These are phyloP conservation scores for Helotiales sp. DNA, from an alignment of 2,329 filamentous ascomycete species.

Conservation along the genomic window DNA sequence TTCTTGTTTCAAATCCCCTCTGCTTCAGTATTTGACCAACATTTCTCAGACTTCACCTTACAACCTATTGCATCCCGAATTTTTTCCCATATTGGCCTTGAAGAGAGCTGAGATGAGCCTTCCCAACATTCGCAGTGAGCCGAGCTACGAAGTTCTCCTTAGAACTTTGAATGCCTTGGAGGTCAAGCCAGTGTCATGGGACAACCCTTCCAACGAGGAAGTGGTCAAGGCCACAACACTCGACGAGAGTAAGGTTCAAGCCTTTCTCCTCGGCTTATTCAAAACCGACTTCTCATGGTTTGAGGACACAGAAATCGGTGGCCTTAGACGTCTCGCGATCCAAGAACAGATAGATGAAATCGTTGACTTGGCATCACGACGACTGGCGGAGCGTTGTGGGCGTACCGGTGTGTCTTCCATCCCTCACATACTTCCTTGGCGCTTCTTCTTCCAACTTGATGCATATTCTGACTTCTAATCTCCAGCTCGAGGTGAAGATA, in stretches of 20 bases:
- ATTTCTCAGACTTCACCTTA: background rate
- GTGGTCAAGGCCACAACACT: slow-evolving; percentile 24
- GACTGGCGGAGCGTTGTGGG: slow-evolving; percentile 84
- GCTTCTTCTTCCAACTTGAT: background rate
- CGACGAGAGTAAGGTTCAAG: slow-evolving; percentile 53
- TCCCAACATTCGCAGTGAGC: slow-evolving; percentile 71
- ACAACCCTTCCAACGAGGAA: background rate
- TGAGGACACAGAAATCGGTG: slow-evolving; percentile 27
- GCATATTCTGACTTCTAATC: background rate
- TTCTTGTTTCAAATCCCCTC: too few relatives aligned
- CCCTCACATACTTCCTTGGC: background rate
- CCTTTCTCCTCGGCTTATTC: slow-evolving; percentile 70
- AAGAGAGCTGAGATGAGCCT: background rate
- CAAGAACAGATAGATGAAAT: slow-evolving; percentile 67
- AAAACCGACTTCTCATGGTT: slow-evolving; percentile 70
- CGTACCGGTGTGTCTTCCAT: slow-evolving; percentile 55
- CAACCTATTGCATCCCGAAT: background rate
- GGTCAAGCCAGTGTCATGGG: slow-evolving; percentile 69
- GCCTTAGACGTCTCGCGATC: slow-evolving; percentile 34
- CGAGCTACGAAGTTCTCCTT: slow-evolving; percentile 63
- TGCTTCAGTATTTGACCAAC: too few relatives aligned
- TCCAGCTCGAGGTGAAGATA: background rate
- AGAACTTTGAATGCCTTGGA: slow-evolving; percentile 65
- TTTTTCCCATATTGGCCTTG: background rate
- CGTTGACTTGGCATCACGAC: slow-evolving; percentile 76